A percentile compares a stretch with the other conserved stretches of the same genome.
Conservation (phyloP, 2,329 filamentous ascomycete genomes). For the Ceratocystis albifundus region DNA sequence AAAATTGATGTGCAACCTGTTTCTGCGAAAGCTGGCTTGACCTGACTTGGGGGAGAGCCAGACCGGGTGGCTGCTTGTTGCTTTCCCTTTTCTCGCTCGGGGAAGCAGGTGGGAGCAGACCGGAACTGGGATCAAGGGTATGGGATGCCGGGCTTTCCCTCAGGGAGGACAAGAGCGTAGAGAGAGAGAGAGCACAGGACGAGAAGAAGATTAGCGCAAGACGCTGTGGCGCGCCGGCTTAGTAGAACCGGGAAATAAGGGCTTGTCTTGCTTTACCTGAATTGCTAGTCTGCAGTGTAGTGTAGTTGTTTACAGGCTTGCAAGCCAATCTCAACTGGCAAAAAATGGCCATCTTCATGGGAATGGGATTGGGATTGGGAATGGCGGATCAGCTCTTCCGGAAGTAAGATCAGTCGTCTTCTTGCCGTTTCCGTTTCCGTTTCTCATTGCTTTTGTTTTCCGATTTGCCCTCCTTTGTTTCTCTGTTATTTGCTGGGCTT, state of each 20-base stretch:
- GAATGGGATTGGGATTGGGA: background rate
- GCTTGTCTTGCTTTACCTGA: background rate
- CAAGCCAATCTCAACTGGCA: background rate
- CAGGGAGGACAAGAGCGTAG: no score
- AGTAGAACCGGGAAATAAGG: background rate
- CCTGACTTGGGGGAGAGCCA: background rate
- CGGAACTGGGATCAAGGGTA: slow-evolving; percentile 2
- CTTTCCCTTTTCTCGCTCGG: background rate
- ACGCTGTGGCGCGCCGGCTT: background rate
- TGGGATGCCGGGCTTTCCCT: background rate
- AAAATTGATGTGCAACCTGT: background rate
- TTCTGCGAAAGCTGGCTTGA: background rate
- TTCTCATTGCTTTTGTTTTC: background rate
- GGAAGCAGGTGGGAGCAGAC: background rate
- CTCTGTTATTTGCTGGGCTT: no score
- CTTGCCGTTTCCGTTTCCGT: background rate
- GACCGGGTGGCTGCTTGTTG: background rate
- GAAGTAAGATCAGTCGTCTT: background rate
- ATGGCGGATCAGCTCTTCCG: background rate
- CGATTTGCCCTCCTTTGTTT: no score
- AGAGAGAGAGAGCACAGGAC: no score
- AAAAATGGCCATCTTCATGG: background rate
- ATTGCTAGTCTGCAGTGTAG: no score
- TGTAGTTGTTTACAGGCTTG: no score
- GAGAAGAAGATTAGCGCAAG: background rate